These are phyloP conservation scores for Raffaelea deltoideospora DNA, from an alignment of 2,329 filamentous ascomycete genomes.

Conservation along the genomic window DNA sequence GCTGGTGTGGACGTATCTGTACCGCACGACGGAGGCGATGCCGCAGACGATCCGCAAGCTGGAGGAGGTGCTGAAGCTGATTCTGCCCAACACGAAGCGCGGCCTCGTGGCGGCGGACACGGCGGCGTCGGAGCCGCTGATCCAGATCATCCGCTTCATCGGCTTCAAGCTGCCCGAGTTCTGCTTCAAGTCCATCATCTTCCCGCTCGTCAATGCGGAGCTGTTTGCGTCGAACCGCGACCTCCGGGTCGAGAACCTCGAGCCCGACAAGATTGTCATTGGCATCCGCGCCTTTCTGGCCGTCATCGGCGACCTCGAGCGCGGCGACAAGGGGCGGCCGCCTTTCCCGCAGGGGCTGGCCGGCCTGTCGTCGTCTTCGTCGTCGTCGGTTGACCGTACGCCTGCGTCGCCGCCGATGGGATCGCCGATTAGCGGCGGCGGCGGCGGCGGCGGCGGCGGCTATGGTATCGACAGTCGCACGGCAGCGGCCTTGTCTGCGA, in stretches of 20 bases:
- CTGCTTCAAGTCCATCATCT: conserved; percentile 86
- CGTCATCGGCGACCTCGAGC: conserved; percentile 87
- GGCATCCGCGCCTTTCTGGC: conserved; percentile 87
- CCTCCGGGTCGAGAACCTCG: conserved; percentile 76
- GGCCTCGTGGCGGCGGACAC: conserved; percentile 71
- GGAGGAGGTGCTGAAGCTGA: conserved; percentile 75
- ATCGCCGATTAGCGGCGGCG: conserved; percentile 15
- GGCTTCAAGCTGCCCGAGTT: conserved; percentile 89
- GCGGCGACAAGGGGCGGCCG: conserved; percentile 58
- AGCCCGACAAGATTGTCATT: conserved; percentile 94
- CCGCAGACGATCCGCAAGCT: conserved; percentile 60
- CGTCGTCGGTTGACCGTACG: conserved; percentile 21
- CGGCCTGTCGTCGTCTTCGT: background rate
- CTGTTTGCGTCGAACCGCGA: conserved; percentile 65
- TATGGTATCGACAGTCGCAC: background rate
- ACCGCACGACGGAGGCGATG: conserved; percentile 60
- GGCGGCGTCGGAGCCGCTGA: conserved; percentile 73
- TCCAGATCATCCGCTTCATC: conserved; percentile 87
- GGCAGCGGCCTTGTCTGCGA: no score
- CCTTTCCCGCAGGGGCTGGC: conserved; percentile 53
- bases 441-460: background rate
- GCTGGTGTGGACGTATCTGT: conserved; percentile 87
- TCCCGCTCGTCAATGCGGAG: conserved; percentile 85
- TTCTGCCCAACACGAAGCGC: conserved; percentile 67
- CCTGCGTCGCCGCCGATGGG: conserved; percentile 35